Base-by-base conservation (phyloP, 2,329 filamentous ascomycete genomes). In the Lasiodiplodia gonubiensis region DNA sequence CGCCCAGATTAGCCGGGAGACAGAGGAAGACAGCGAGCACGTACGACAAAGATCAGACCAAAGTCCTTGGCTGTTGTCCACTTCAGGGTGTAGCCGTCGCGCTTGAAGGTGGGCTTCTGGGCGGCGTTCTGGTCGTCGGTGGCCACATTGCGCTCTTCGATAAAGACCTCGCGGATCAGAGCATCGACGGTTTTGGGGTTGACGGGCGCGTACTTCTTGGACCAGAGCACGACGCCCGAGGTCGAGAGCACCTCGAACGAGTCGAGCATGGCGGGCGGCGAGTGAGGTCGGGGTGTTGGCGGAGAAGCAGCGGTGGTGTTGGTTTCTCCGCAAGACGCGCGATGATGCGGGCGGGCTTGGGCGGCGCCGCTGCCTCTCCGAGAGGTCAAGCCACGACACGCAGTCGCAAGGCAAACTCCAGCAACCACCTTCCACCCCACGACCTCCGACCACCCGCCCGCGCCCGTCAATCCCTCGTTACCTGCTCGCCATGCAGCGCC, bases 151-250 rank as follows among this genome's bases (percentile, higher is more conserved):
- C 92, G 94, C 83, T 97, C 94, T 81, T 99, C 95, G 76, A 99
- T 97, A 78, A 99, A 97, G 76, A 97, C 92, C 80, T 98, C 93
- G 78, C 90, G 90, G 80, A 99, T 97, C 79, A 99, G 90, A 83
- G 88, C 91, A 84, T 99, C 97, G 84, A 99, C 90, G 71, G 97
- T 85, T 73, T 91, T 89, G 52, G 92, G 87, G 77, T 89, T 93
- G 76, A 97, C 89, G 2, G 90, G 86, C 66, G 90, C 89, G 78
- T 94, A 97, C 30, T 89, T 90, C 77, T 92, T 90, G 69, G 94
- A 97, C 95, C 95, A 99, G 66, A 99, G 88, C 68, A 99, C 95
- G 70, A 99, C 94, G 67, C 95, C 95, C 3, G 94, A 97, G 46
- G 94, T 97, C 69, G 94, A 97, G 69, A 99, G 81, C 72, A 99